Percentiles rank a stretch among this genome's conserved stretches.
phyloP scores from a whole-genome alignment of 225 moss, liverwort and hornwort species.

The Pleurozium schreberi region DNA sequence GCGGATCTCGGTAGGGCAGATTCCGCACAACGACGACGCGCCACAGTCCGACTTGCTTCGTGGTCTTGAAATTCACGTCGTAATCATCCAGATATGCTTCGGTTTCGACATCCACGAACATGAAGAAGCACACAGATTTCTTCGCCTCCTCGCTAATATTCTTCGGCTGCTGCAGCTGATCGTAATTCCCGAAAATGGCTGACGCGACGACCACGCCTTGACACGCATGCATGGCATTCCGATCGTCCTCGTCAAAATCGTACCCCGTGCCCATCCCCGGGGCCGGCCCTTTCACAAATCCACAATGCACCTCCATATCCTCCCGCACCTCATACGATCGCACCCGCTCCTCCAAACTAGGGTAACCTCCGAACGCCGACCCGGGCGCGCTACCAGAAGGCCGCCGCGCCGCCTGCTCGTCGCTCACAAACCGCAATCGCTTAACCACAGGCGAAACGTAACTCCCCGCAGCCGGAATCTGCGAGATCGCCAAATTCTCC shows the following conservation, averaged over 20 bases:
- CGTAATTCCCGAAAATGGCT: slow-evolving; percentile 95
- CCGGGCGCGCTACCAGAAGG: slow-evolving; percentile 19
- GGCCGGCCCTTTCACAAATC: slow-evolving; percentile 66
- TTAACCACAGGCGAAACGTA: slow-evolving; percentile 34
- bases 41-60: slow-evolving; percentile 81
- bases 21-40: slow-evolving; percentile 70
- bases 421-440: slow-evolving; percentile 43
- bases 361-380: slow-evolving; percentile 91
- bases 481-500: slow-evolving; percentile 42
- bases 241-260: slow-evolving; percentile 74
- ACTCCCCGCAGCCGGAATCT: slow-evolving; percentile 38
- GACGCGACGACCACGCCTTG: slow-evolving; percentile 80
- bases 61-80: slow-evolving; percentile 23
- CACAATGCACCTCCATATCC: slow-evolving; percentile 78
- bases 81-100: slow-evolving; percentile 36
- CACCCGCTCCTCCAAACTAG: slow-evolving; percentile 65
- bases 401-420: slow-evolving; percentile 18
- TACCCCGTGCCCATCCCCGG: slow-evolving; percentile 80
- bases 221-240: slow-evolving; percentile 64
- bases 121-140: slow-evolving; percentile 78
- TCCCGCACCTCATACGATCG: slow-evolving; percentile 44
- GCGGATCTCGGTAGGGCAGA: slow-evolving; percentile 67
- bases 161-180: slow-evolving; percentile 88
- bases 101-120: slow-evolving; percentile 90
- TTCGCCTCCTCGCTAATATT: slow-evolving; percentile 59